Evolutionary conservation across 2,329 filamentous ascomycete genomes (phyloP).

Genomic region (Lachnum nothofagi): DNA sequence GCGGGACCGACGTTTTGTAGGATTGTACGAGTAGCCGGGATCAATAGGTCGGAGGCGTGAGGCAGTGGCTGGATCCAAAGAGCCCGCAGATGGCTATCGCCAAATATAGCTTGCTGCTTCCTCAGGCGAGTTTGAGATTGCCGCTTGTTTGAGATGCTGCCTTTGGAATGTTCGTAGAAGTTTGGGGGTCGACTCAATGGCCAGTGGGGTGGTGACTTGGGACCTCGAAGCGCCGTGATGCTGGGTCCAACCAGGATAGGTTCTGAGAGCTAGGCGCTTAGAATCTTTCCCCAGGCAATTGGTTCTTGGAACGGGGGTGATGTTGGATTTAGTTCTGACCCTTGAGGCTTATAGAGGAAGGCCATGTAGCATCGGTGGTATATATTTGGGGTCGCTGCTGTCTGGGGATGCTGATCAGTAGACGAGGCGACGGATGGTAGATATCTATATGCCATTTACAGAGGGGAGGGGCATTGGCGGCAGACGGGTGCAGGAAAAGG

Average conservation of each 20-base stretch:
- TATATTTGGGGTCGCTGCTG: background rate
- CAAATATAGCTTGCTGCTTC: conserved; percentile 2
- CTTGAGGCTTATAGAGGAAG: background rate
- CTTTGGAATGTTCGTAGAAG: conserved; percentile 11
- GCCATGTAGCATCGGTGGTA: background rate
- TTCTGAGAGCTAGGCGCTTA: background rate
- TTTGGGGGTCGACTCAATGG: conserved; percentile 11
- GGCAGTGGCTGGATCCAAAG: background rate
- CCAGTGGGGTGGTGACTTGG: conserved; percentile 12
- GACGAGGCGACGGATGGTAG: no score
- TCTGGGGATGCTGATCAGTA: no score
- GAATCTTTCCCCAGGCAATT: background rate
- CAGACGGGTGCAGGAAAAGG: no score
- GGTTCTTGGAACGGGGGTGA: conserved; percentile 4
- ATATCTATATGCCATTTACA: no score
- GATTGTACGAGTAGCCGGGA: background rate
- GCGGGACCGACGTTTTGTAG: conserved; percentile 16
- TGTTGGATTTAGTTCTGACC: no score
- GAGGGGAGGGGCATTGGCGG: no score
- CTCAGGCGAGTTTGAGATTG: conserved; percentile 16
- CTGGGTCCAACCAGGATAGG: background rate
- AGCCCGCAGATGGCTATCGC: background rate
- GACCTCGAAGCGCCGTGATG: conserved; percentile 17
- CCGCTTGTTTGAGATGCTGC: conserved; percentile 18
- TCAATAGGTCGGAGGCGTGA: background rate